Evolutionary conservation across 345 rosid genomes (phyloP).

Genomic region (Lepidium sativum): DNA sequence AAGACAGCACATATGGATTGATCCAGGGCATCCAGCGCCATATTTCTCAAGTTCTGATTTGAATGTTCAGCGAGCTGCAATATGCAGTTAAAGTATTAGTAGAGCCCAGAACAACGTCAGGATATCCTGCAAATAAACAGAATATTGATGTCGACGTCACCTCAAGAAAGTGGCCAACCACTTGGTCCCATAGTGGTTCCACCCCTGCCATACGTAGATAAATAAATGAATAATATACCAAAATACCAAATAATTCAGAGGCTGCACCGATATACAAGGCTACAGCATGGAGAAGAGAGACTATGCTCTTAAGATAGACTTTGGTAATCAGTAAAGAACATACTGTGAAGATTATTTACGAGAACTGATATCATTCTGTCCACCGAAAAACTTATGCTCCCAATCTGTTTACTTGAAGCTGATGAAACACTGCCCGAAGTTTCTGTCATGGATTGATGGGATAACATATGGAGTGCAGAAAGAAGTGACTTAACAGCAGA

Average conservation of each 20-base stretch:
- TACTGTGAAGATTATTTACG: conserved; percentile 92
- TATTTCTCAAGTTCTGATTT: conserved; percentile 67
- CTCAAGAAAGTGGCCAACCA: conserved; percentile 87
- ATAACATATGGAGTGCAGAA: conserved; percentile 72
- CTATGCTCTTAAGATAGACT: neutral
- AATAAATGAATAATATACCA: conserved; percentile 5
- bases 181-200: conserved; percentile 90
- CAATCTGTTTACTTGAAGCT: conserved; percentile 62
- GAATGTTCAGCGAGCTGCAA: conserved; percentile 87
- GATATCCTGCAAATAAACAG: conserved; percentile 14
- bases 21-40: conserved; percentile 95
- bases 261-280: neutral
- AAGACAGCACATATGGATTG: conserved; percentile 87
- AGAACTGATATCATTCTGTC: conserved; percentile 93
- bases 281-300: conserved; percentile 3
- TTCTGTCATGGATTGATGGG: conserved; percentile 77
- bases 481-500: conserved; percentile 97
- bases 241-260: neutral
- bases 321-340: conserved; percentile 25
- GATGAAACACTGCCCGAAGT: conserved; percentile 63
- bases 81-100: conserved; percentile 29
- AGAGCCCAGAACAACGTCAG: conserved; percentile 9
- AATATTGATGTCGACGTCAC: conserved; percentile 33
- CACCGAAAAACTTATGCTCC: conserved; percentile 79
- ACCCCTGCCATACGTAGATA: conserved; percentile 48